A percentile compares a stretch with the other conserved stretches of the same genome.
These are phyloP conservation scores for Cytospora piceae DNA, from an alignment of 2,329 filamentous ascomycete genomes.

Conservation along the genomic window DNA sequence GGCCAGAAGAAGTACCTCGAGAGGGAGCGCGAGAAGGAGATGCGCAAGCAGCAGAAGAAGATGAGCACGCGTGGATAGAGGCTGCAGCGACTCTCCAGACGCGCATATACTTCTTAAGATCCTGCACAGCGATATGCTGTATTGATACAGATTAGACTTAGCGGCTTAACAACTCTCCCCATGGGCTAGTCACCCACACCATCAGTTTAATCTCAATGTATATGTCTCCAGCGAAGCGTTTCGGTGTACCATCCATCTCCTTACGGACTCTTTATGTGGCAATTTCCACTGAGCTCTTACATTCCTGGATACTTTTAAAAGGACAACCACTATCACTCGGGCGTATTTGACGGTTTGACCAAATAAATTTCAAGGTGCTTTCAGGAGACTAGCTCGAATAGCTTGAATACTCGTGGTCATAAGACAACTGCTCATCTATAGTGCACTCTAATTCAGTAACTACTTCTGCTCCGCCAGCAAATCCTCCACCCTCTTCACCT, in stretches of 20 bases:
- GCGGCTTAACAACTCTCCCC: neutral
- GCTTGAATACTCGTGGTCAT: neutral
- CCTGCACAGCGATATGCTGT: neutral
- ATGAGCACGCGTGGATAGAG: slow-evolving; percentile 55
- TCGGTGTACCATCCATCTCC: neutral
- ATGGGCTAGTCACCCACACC: neutral
- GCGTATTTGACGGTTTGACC: neutral
- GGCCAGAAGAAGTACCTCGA: slow-evolving; percentile 86
- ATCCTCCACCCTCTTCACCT: slow-evolving; percentile 66
- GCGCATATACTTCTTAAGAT: neutral
- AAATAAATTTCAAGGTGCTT: neutral
- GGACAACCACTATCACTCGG: neutral
- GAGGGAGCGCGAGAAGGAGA: slow-evolving; percentile 76
- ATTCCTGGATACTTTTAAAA: neutral
- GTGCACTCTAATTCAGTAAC: neutral
- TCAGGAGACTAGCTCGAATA: neutral
- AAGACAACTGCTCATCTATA: neutral
- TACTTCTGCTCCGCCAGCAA: slow-evolving; percentile 45
- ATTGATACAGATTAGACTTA: neutral
- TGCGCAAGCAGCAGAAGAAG: slow-evolving; percentile 59
- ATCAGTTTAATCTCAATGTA: neutral
- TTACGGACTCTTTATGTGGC: neutral
- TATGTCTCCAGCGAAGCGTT: neutral
- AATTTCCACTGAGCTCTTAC: neutral
- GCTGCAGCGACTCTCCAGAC: neutral